Percentiles rank a stretch among this genome's conserved stretches.
Evolutionary conservation across 2,329 filamentous ascomycete species (phyloP).

Genomic region (Magnaporthiopsis rhizophila): DNA sequence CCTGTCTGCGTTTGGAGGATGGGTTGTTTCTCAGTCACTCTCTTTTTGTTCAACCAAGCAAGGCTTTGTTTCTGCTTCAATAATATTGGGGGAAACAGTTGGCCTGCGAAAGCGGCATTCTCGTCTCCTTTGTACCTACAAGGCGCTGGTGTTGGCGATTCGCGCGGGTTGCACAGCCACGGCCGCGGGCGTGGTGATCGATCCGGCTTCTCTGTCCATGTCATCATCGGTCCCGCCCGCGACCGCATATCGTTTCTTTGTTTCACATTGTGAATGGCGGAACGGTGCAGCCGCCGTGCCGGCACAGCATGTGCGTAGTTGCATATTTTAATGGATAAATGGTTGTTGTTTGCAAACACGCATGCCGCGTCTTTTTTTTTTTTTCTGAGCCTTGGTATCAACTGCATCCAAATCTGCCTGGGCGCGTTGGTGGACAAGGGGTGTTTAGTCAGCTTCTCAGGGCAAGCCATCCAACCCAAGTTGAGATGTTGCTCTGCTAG

Average conservation of each 20-base stretch:
- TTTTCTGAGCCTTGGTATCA: too few species aligned
- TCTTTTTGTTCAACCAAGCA: background rate
- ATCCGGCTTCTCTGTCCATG: background rate
- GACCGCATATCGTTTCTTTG: background rate
- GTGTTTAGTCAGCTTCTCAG: too few species aligned
- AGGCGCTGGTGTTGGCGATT: background rate
- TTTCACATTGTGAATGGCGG: background rate
- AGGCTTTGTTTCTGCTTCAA: background rate
- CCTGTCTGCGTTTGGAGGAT: too few species aligned
- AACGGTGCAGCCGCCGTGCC: background rate
- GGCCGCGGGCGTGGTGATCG: background rate
- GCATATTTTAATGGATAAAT: background rate
- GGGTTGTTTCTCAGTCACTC: background rate
- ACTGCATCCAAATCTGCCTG: too few species aligned
- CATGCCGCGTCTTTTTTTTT: background rate
- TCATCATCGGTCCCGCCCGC: background rate
- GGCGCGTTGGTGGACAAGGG: too few species aligned
- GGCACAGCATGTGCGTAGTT: background rate
- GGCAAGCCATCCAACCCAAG: too few species aligned
- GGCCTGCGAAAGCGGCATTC: background rate
- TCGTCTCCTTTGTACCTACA: background rate
- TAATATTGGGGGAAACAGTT: background rate
- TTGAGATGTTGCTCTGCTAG: too few species aligned
- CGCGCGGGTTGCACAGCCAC: conserved; percentile 1
- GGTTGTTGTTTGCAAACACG: too few species aligned